phyloP scores from a whole-genome alignment of 441 rosid species.

The Syzygium syzygioides region DNA sequence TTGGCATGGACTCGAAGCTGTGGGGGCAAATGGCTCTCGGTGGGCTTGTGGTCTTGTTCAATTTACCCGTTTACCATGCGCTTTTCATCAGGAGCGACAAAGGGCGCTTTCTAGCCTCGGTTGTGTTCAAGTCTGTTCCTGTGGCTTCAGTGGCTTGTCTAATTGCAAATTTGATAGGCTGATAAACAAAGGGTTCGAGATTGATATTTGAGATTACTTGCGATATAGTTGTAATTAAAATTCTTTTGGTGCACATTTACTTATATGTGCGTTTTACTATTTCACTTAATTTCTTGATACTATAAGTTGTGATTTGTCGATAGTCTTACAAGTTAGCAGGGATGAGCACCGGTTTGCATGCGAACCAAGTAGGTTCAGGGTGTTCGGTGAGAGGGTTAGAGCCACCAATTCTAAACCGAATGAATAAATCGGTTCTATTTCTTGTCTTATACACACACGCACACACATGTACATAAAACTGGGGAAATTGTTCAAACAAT shows the following conservation, averaged over 20 bases:
- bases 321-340: neutral
- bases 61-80: constrained; percentile 8
- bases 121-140: constrained; percentile 3
- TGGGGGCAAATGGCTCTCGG: neutral
- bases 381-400: neutral
- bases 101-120: constrained; percentile 5
- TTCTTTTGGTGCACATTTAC: neutral
- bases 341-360: neutral
- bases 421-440: neutral
- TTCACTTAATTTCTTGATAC: neutral
- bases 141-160: neutral
- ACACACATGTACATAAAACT: too few species aligned
- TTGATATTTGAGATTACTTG: neutral
- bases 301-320: neutral
- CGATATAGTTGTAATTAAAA: neutral
- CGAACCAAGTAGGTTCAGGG: neutral
- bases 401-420: neutral
- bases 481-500: too few species aligned
- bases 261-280: neutral
- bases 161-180: neutral
- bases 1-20: neutral
- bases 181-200: neutral
- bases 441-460: too few species aligned
- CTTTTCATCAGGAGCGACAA: constrained; percentile 10
- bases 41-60: constrained; percentile 13